Conservation (phyloP, 2,329 filamentous ascomycete species). For the Cryphonectria naterciae region DNA sequence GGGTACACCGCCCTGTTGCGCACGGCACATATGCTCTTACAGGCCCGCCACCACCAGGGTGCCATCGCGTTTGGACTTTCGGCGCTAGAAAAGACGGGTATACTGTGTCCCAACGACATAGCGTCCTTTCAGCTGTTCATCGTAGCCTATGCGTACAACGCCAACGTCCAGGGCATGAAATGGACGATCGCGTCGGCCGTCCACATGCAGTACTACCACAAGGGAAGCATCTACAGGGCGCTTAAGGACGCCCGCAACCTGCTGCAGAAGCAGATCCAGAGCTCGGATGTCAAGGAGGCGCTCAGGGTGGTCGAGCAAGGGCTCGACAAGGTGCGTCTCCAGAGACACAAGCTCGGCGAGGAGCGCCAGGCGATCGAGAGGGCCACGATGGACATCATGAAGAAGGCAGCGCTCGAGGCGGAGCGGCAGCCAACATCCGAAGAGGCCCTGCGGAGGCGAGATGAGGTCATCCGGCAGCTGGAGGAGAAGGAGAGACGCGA, state of each 20-base stretch:
- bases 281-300: conserved; percentile 22
- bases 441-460: conserved; percentile 12
- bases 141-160: conserved; percentile 33
- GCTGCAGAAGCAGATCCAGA: conserved; percentile 22
- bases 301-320: conserved; percentile 34
- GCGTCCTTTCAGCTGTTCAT: conserved; percentile 40
- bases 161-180: conserved; percentile 36
- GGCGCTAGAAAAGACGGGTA: conserved; percentile 33
- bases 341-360: conserved; percentile 29
- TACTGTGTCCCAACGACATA: conserved; percentile 35
- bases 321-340: conserved; percentile 30
- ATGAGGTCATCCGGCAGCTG: conserved; percentile 17
- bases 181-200: conserved; percentile 31
- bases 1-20: conserved; percentile 37
- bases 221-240: conserved; percentile 30
- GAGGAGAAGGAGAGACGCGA: conserved; percentile 17
- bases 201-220: conserved; percentile 31
- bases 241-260: conserved; percentile 33
- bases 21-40: conserved; percentile 37
- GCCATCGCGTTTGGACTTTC: conserved; percentile 37
- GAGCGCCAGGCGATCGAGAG: conserved; percentile 33
- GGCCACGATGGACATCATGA: conserved; percentile 38
- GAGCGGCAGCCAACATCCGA: conserved; percentile 21
- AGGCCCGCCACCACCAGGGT: conserved; percentile 34
- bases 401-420: conserved; percentile 36